Conservation (phyloP, 495 filamentous ascomycete species). For the Xylaria acuta region DNA sequence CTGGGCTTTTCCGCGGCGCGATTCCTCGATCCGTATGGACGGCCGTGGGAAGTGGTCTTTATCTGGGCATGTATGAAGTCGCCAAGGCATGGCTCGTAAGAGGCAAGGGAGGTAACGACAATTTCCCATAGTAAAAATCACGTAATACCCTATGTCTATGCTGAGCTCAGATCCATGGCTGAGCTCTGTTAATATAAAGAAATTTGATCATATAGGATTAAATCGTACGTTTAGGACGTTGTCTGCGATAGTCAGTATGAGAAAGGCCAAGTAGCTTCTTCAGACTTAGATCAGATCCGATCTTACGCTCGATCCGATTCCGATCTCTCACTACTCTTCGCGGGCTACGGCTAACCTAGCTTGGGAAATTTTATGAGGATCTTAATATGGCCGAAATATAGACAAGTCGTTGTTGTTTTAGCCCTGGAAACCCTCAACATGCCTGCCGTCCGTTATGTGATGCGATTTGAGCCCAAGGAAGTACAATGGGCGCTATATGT, state of each 20-base stretch:
- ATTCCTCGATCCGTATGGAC: conserved; percentile 80
- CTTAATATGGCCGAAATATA: neutral
- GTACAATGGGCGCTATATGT: neutral
- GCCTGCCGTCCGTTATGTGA: neutral
- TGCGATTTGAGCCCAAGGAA: neutral
- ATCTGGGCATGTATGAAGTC: conserved; percentile 85
- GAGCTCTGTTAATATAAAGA: neutral
- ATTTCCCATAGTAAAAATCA: conserved; percentile 17
- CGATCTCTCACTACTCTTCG: neutral
- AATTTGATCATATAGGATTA: neutral
- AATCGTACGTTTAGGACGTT: neutral
- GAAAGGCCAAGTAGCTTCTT: neutral
- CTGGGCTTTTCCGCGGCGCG: conserved; percentile 80
- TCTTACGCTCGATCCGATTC: neutral
- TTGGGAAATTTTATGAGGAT: neutral
- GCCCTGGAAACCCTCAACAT: neutral
- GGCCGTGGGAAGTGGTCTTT: conserved; percentile 77
- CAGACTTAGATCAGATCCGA: conserved; percentile 1
- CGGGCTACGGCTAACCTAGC: neutral
- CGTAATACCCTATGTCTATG: neutral
- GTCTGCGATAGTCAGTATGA: neutral
- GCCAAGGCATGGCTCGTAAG: conserved; percentile 71
- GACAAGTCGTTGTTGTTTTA: neutral
- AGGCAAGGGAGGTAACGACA: conserved; percentile 40
- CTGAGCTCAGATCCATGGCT: neutral